Base-by-base conservation (phyloP, 164 flowering plant species). In the Chimonanthus salicifolius region DNA sequence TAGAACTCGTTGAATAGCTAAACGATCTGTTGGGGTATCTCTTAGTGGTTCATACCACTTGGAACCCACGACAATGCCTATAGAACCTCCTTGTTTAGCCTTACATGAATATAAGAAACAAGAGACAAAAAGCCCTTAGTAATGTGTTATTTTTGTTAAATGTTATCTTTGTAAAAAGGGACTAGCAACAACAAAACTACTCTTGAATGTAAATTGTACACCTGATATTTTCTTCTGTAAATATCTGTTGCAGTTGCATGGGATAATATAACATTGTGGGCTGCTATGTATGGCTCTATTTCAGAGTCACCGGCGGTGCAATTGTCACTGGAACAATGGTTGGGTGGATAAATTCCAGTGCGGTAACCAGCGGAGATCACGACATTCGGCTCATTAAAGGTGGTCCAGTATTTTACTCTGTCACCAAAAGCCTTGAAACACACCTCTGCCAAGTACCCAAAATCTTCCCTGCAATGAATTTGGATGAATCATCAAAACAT, bases 31-130 rank as follows among this genome's bases (percentile, higher is more conserved):
- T 7, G 71, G 76, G 18, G 60, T 58, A 48, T 74, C 63, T 58
- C 66, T 68, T 4, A 67, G 65, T 18, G 76, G 76, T 58, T 74
- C 66, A 68, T 67, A 74, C 76, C 76, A 68, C 21, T 68, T 18
- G 50, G 66, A 13, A 13, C 45, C 7, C 21, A 74, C 2, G 45
- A 68, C 76, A 7, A 74, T 68, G 58, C 76, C 76, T 8, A 74
- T 68, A 11, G 45, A 68, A 8, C 76, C 71, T n/a, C 76, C 76
- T 68, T 74, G 76, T 18, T 74, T 74, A 15, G 5, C 76, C 76
- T 74, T 15, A 60, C 4, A 21, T 18, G 49, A 58, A 7, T 8
- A 60, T 51, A 47, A 6, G 3, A 1, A 47, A 68, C 47, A 47
- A 9, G 44, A 54, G 10, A 13, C 8, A 54, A n/a, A 16, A n/a